Evolutionary conservation across 2,329 filamentous ascomycete genomes (phyloP).

Genomic region (Chrysoporthe deuterocubensis): DNA sequence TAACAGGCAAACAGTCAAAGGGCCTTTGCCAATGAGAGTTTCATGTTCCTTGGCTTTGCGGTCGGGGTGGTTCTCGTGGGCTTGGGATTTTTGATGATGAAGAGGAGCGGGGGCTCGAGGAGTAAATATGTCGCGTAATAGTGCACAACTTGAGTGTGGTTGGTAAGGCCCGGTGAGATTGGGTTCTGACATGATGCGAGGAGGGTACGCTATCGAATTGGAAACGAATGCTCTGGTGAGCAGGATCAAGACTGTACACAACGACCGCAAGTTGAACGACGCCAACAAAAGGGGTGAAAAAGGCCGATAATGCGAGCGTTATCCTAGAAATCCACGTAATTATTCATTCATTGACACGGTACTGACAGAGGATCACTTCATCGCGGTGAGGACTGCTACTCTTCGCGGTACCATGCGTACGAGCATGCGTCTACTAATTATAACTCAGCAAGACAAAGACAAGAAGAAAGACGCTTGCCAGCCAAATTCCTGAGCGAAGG

Average conservation of each 20-base stretch:
- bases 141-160: background rate
- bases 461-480: too few relatives aligned
- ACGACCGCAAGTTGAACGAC: background rate
- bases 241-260: background rate
- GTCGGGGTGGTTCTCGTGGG: background rate
- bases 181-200: background rate
- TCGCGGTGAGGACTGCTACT: too few relatives aligned
- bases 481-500: too few relatives aligned
- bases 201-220: background rate
- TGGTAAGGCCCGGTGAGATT: background rate
- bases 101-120: conserved; percentile 15
- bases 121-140: conserved; percentile 8
- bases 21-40: conserved; percentile 17
- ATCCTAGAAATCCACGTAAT: too few relatives aligned
- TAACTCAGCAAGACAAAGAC: too few relatives aligned
- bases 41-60: conserved; percentile 13
- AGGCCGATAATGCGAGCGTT: too few relatives aligned
- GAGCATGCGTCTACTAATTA: too few relatives aligned
- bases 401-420: too few relatives aligned
- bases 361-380: background rate
- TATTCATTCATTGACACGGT: too few relatives aligned
- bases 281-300: too few relatives aligned
- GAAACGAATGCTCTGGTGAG: background rate
- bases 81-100: conserved; percentile 10
- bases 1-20: conserved; percentile 1